Conservation (phyloP, 1,284 basidiomycete genomes). For the Exobasidium rhododendri region DNA sequence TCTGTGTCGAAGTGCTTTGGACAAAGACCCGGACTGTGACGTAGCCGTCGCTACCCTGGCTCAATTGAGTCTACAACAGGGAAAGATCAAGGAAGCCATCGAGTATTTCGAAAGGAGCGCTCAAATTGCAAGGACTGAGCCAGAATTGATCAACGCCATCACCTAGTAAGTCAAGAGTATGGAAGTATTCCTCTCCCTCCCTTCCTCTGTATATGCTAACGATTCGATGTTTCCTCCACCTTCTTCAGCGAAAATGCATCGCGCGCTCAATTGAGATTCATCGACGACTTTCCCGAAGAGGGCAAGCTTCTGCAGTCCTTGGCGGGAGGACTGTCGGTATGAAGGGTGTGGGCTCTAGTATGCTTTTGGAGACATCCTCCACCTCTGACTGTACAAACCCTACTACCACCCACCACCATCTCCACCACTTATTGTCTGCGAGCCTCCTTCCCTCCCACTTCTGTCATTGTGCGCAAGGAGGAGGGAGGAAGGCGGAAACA, state of each 20-base stretch:
- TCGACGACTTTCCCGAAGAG: conserved; percentile 51
- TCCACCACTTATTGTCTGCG: no score
- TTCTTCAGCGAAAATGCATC: conserved; percentile 24
- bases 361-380: no score
- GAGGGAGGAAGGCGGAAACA: no score
- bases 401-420: no score
- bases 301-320: conserved; percentile 45
- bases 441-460: no score
- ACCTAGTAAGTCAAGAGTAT: conserved; percentile 62
- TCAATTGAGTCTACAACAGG: conserved; percentile 87
- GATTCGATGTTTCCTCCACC: no score
- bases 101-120: conserved; percentile 81
- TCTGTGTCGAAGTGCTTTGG: conserved; percentile 81
- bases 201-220: no score
- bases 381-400: no score
- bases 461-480: no score
- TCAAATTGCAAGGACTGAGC: conserved; percentile 83
- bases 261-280: conserved; percentile 48
- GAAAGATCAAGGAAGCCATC: conserved; percentile 80
- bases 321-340: conserved; percentile 30
- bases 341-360: no score
- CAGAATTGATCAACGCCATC: conserved; percentile 81
- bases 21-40: conserved; percentile 83
- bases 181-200: no score
- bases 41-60: conserved; percentile 93